Evolutionary conservation across 2,329 filamentous ascomycete species (phyloP), one percentile per base, ranked within the genome.

Genomic region (Parastagonospora avenae): DNA sequence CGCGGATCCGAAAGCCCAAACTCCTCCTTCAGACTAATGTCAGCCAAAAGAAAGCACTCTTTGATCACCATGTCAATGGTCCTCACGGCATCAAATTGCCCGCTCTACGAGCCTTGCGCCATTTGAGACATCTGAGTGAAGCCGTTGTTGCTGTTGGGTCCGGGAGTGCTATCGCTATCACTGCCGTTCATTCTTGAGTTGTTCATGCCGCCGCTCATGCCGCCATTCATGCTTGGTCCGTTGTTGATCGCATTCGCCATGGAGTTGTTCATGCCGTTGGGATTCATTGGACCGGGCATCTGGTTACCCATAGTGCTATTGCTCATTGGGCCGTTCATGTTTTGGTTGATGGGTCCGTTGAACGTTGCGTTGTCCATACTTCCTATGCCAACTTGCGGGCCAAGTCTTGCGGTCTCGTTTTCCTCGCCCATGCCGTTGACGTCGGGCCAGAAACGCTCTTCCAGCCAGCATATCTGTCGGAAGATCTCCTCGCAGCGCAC

Each of bases 381-480:
- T 28, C 64, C 57, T 35, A 71, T 54, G 15, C 39, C 48, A 9
- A 66, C 28, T 10, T 57, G 30, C 8, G 59, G 50, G 11, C 55
- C 57, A 10, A 71, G 48, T 10, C 64, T 55, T 5, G 66, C 57
- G 19, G 59, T 65, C 36, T 77, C 75, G 37, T 75, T 70, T 43
- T 76, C 74, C 53, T 80, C 75, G 15, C 78, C 78, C 76, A 79
- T 79, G 46, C 76, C 77, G 43, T 79, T 73, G 36, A 80, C 77
- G 36, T 78, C 74, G 0, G 78, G 78, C 78, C 78, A 80, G 57
- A 79, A 77, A 37, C 76, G 73, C 55, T 79, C 74, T 64, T 76
- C 77, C 2, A 80, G 65, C 72, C 75, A 80, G 50, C 78, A 73
- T 10, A 78, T 76, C 49, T 80, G 78, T 24, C 71, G 70, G 60